Evolutionary conservation across 352 stramenopile genomes (phyloP).

Genomic region (Hyaloperonospora brassicae): DNA sequence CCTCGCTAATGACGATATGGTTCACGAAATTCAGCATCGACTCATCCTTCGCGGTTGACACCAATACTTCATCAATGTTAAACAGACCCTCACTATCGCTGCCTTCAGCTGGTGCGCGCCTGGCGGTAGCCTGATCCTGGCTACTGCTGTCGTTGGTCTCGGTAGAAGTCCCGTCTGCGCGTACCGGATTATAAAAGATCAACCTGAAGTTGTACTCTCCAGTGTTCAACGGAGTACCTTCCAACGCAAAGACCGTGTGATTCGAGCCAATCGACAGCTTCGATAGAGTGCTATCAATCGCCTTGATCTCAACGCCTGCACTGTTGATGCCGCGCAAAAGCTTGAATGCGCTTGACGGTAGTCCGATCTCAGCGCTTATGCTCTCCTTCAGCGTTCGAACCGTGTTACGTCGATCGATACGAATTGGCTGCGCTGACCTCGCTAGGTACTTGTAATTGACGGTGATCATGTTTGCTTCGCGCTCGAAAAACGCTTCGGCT

Average conservation of each 20-base stretch:
- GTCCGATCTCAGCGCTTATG: conserved; percentile 40
- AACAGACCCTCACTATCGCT: conserved; percentile 28
- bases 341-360: conserved; percentile 60
- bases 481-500: conserved; percentile 61
- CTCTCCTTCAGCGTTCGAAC: conserved; percentile 48
- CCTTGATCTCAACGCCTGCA: conserved; percentile 73
- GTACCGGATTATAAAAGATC: conserved; percentile 39
- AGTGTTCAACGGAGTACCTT: conserved; percentile 53
- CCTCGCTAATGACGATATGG: conserved; percentile 66
- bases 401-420: conserved; percentile 68
- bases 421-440: conserved; percentile 37
- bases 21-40: conserved; percentile 43
- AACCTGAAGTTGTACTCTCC: conserved; percentile 77
- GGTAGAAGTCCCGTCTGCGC: conserved; percentile 1
- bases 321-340: conserved; percentile 62
- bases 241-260: conserved; percentile 54
- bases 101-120: conserved; percentile 4
- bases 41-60: conserved; percentile 46
- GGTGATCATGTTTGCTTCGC: conserved; percentile 70
- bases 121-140: conserved; percentile 21
- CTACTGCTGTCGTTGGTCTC: neutral
- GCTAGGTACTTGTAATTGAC: conserved; percentile 65
- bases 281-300: conserved; percentile 62
- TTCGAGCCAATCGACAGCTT: conserved; percentile 70
- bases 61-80: conserved; percentile 54